Base-by-base conservation (phyloP, 2,329 filamentous ascomycete genomes). In the Fusarium hostae region DNA sequence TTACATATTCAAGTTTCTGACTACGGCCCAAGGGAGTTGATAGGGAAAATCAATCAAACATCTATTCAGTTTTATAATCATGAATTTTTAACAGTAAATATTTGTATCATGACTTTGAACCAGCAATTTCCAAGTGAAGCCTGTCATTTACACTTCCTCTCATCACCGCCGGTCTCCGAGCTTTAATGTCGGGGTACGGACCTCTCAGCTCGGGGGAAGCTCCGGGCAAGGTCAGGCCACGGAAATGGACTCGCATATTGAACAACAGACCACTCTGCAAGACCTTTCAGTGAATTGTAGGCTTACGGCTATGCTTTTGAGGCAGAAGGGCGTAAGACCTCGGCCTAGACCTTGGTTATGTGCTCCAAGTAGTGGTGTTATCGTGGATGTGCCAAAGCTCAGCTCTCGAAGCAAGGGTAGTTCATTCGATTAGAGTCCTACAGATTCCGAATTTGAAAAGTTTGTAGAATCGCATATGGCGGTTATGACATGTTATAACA, bases 81-180 rank as follows among this genome's bases (percentile, higher is more conserved):
- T 39, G 35, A 26, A 15, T 8, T 34, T 37, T 15, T 12, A 5
- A 13, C 48, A 9, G 18, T 22, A 24, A 54, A 44, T 18, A 28
- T 44, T 35, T 26, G 10, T 39, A 57, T 64, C 65, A 69, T 61
- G 44, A 44, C 59, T 63, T 59, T 37, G 5, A 22, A 37, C 34
- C 41, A 55, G 48, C 34, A n/a, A 39, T 22, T 30, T 35, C 24
- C 40, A 51, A 26, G 30, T 47, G 28, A 28, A 52, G 41, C 34
- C 37, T 40, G 60, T 40, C 34, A 52, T 54, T 44, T 39, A 58
- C 28, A 45, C 41, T 56, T 65, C 68, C 55, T 66, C 70, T 66
- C 63, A 66, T 52, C 62, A 52, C 71, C 70, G 67, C 70, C 71
- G 71, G 71, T 73, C 71, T 73, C 71, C 71, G 71, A 73, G 71